Conservation (phyloP, 306 rosid species). For the Cicer arietinum region DNA sequence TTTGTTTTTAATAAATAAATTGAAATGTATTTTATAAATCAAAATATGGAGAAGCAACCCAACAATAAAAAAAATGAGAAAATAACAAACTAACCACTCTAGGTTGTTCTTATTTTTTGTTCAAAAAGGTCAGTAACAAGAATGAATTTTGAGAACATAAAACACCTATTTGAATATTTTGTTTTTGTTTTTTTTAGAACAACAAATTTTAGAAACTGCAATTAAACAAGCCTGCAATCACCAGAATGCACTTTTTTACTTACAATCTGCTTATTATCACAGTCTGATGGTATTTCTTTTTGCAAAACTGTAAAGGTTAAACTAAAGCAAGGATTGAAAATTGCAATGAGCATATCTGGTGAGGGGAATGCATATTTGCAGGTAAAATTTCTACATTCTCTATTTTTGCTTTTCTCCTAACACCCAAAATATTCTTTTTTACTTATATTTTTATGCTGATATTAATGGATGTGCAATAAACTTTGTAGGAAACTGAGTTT, state of each 20-base stretch:
- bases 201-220: background rate
- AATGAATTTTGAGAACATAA: background rate
- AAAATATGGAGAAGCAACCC: background rate
- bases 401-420: background rate
- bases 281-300: slow-evolving; percentile 28
- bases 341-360: slow-evolving; percentile 83
- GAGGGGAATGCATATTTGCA: slow-evolving; percentile 93
- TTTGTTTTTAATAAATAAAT: background rate
- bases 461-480: slow-evolving; percentile 19
- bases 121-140: background rate
- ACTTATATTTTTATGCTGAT: background rate
- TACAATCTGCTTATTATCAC: slow-evolving; percentile 29
- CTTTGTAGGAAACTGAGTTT: slow-evolving; percentile 74
- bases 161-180: background rate
- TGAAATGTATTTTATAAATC: background rate
- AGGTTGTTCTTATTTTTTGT: background rate
- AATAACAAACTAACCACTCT: background rate
- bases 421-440: slow-evolving; percentile 2
- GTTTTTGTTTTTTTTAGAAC: background rate
- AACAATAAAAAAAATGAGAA: background rate
- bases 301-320: slow-evolving; percentile 68
- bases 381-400: slow-evolving; percentile 51
- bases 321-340: slow-evolving; percentile 89
- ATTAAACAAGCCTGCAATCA: slow-evolving; percentile 22
- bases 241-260: slow-evolving; percentile 14